Evolutionary conservation across 2,329 filamentous ascomycete species (phyloP), one percentile per base, ranked within the genome.

Genomic region (Penicillium sp.): DNA sequence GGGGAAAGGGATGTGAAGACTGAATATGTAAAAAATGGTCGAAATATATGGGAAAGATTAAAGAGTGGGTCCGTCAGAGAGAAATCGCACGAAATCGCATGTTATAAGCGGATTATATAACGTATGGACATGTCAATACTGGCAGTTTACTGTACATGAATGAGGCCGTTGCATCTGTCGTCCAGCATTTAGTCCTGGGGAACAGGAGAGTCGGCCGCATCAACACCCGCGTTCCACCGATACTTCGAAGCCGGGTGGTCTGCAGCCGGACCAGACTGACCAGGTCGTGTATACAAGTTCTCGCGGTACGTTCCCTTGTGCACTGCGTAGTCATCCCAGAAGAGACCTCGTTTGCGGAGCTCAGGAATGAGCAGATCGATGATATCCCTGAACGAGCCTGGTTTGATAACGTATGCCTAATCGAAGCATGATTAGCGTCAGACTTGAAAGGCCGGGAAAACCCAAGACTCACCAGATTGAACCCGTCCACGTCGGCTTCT

Each of bases 401-500:
- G 86, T 61, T 85, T 85, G n/a, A 87, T 70, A 0, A 83, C 81
- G 56, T 89, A 88, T 1, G 82, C 82, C 77, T 79, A 44, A 50
- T 45, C 22, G 4, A 11, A 13, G 28, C 10, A 2, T 10, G 20
- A 22, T 28, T 8, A 35, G 9, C 5, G 13, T 11, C 18, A 14
- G 28, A 4, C 24, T 7, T 1, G 0, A 5, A 10, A 2, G 36
- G 69, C 20, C n/a, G 14, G 18, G 6, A 14, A 7, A 14, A 38
- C 16, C 2, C 14, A 39, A 16, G 2, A 41, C 81, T 73, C 65
- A 85, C 85, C 66, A 90, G 79, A 63, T 90, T 90, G 70, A 90
- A 90, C 0, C 87, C 87, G 63, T 90, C 87, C 1, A 90, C 80
- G 57, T 88, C 87, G 0, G 84, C 85, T 65, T 88, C 86, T 5